Evolutionary conservation across 106 monocot species (phyloP).

Genomic region (Phalaenopsis equestris): DNA sequence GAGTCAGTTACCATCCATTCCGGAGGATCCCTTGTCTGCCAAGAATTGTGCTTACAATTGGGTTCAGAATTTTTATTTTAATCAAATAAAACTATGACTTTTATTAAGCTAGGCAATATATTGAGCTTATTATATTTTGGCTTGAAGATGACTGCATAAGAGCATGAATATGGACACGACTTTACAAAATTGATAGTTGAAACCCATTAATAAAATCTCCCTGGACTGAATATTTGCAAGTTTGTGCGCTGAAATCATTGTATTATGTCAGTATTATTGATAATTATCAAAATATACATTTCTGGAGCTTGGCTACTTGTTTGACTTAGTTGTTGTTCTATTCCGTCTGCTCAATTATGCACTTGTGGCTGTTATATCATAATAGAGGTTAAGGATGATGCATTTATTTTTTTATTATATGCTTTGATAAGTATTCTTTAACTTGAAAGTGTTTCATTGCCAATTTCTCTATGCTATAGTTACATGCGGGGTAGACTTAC

Average conservation of each 20-base stretch:
- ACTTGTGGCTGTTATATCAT: neutral
- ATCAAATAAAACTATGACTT: too few species aligned
- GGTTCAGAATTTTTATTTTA: neutral
- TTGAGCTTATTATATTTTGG: neutral
- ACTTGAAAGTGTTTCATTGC: neutral
- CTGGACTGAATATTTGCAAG: neutral
- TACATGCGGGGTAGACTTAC: slow-evolving; percentile 96
- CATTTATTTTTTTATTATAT: neutral
- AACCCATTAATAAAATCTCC: too few species aligned
- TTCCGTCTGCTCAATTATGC: too few species aligned
- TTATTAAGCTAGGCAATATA: too few species aligned
- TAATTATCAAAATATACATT: neutral
- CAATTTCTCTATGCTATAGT: slow-evolving; percentile 14
- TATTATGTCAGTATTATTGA: neutral
- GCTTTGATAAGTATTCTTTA: neutral
- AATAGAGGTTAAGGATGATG: neutral
- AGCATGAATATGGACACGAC: neutral
- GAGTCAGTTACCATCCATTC: too few species aligned
- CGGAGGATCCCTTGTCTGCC: neutral
- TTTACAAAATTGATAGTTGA: too few species aligned
- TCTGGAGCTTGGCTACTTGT: too few species aligned
- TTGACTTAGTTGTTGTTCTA: too few species aligned
- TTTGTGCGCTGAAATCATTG: neutral
- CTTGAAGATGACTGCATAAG: neutral
- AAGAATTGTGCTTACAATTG: neutral